phyloP scores from a whole-genome alignment of 768 basidiomycete genomes.

The Strobilomyces dryophilus region DNA sequence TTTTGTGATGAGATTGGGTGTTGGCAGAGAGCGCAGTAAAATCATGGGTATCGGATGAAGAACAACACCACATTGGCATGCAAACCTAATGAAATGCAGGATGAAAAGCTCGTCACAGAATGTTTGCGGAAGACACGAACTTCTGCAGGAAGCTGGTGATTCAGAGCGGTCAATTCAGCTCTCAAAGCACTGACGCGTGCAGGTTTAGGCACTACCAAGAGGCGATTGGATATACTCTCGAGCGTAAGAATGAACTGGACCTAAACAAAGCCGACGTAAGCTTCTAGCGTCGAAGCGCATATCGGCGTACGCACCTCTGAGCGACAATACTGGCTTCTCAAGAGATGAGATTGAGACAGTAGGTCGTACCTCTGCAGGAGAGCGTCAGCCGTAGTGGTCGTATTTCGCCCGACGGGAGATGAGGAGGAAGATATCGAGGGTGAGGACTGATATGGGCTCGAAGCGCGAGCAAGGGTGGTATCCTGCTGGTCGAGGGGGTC shows the following conservation, averaged over 20 bases:
- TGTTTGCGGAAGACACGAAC: conserved; percentile 38
- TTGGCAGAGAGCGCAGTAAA: conserved; percentile 26
- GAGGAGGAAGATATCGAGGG: conserved; percentile 56
- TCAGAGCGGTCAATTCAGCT: conserved; percentile 91
- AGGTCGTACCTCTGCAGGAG: conserved; percentile 67
- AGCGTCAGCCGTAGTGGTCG: conserved; percentile 44
- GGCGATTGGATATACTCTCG: conserved; percentile 88
- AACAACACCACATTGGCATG: conserved; percentile 84
- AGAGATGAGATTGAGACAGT: conserved; percentile 62
- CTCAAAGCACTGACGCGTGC: conserved; percentile 95
- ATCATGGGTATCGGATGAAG: conserved; percentile 58
- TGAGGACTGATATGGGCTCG: conserved; percentile 64
- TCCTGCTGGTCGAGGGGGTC: conserved; percentile 75
- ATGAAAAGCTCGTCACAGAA: background rate
- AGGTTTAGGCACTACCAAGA: conserved; percentile 88
- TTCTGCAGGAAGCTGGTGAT: conserved; percentile 95
- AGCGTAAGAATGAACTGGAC: conserved; percentile 83
- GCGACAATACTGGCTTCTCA: conserved; percentile 84
- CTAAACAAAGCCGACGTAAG: conserved; percentile 33
- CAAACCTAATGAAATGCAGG: conserved; percentile 51
- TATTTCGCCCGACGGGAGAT: conserved; percentile 43
- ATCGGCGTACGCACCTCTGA: conserved; percentile 60
- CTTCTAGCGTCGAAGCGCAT: background rate
- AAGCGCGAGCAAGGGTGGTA: conserved; percentile 29
- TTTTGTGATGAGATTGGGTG: conserved; percentile 80